Evolutionary conservation across 768 basidiomycete genomes (phyloP).

Genomic region (Brasilioporus rufonigricans): DNA sequence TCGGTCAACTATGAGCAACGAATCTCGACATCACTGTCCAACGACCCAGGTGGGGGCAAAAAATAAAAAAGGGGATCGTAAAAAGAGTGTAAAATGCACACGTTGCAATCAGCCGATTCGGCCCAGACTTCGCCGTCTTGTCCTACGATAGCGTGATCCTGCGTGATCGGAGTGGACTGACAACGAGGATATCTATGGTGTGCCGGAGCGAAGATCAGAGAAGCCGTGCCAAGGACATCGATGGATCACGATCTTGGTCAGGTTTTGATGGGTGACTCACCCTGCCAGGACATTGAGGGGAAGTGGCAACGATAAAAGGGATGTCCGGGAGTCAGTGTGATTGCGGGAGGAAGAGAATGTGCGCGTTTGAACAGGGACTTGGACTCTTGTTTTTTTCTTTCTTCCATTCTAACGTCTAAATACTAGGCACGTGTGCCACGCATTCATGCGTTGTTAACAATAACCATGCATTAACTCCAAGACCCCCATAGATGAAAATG

Average conservation of each 20-base stretch:
- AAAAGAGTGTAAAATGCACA: slow-evolving; percentile 16
- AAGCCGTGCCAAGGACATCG: background rate
- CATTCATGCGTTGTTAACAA: no score
- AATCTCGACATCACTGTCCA: background rate
- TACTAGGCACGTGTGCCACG: background rate
- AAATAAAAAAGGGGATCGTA: background rate
- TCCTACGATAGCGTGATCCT: slow-evolving; percentile 54
- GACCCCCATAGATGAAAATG: no score
- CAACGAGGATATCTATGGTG: slow-evolving; percentile 72
- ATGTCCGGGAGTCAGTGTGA: no score
- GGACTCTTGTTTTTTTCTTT: no score
- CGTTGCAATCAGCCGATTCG: slow-evolving; percentile 26
- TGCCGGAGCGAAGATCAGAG: background rate
- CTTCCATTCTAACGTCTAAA: background rate
- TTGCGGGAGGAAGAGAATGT: no score
- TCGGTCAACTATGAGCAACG: slow-evolving; percentile 18
- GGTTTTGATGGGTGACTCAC: slow-evolving; percentile 14
- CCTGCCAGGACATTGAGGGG: slow-evolving; percentile 29
- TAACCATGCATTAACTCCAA: no score
- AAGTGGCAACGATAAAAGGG: background rate
- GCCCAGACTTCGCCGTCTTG: slow-evolving; percentile 33
- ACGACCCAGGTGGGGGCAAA: no score
- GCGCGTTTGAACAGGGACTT: no score
- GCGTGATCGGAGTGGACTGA: slow-evolving; percentile 69
- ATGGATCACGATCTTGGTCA: background rate